phyloP scores from a whole-genome alignment of 306 rosid genomes.

The Neltuma alba region DNA sequence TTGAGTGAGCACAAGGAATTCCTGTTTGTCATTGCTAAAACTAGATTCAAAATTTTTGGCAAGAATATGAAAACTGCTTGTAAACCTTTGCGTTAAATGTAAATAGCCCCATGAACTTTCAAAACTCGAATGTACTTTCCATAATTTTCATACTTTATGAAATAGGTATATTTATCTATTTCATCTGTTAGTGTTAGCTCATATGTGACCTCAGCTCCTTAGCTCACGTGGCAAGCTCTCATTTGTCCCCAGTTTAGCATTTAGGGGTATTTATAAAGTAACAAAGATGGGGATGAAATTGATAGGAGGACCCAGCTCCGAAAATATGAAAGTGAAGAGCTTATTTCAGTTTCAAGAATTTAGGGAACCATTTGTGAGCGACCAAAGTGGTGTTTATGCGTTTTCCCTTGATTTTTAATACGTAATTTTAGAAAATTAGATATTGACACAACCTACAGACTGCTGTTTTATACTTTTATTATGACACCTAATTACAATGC shows the following conservation, averaged over 20 bases:
- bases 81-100: not conserved
- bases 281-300: not conserved
- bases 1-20: conserved; percentile 15
- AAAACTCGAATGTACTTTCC: not conserved
- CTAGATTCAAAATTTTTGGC: not conserved
- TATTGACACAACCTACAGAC: not conserved
- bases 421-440: not conserved
- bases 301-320: not conserved
- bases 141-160: not conserved
- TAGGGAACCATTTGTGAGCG: not conserved
- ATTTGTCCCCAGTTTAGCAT: not conserved
- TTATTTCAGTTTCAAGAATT: not conserved
- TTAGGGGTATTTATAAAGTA: not conserved
- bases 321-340: not conserved
- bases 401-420: not conserved
- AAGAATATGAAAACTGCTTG: not conserved
- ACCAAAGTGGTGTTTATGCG: not conserved
- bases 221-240: not conserved
- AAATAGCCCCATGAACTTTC: not conserved
- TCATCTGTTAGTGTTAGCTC: not conserved
- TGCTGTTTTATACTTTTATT: conserved; percentile 10
- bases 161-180: not conserved
- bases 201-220: not conserved
- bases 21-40: conserved; percentile 5
- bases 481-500: not conserved